A percentile compares a stretch with the other conserved stretches of the same genome.
These are phyloP conservation scores for Ogataea henricii DNA, from an alignment of 805 yeast genomes.

Conservation along the genomic window DNA sequence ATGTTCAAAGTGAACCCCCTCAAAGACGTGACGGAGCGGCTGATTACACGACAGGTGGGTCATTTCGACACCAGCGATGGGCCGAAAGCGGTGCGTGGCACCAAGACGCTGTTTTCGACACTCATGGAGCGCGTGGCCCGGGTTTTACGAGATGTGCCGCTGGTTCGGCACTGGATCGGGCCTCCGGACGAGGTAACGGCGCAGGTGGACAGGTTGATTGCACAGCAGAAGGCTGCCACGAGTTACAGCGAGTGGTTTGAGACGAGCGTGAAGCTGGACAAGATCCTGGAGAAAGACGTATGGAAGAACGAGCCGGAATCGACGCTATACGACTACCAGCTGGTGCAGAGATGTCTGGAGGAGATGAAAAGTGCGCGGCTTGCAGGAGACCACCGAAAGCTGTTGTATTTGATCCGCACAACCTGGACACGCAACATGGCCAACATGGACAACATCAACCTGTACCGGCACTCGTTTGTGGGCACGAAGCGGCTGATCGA, in stretches of 20 bases:
- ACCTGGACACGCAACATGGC: slow-evolving; percentile 85
- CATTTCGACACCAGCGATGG: slow-evolving; percentile 7
- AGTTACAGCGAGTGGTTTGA: slow-evolving; percentile 65
- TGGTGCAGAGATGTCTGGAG: slow-evolving; percentile 52
- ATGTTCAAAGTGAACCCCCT: slow-evolving; percentile 29
- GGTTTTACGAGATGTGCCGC: slow-evolving; percentile 36
- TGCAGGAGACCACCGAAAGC: slow-evolving; percentile 54
- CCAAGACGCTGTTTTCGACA: slow-evolving; percentile 4
- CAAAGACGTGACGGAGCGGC: slow-evolving; percentile 28
- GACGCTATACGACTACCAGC: slow-evolving; percentile 69
- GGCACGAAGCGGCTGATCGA: slow-evolving; percentile 88
- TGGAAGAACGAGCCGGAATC: slow-evolving; percentile 74
- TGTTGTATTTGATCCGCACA: slow-evolving; percentile 78
- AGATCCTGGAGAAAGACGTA: slow-evolving; percentile 55
- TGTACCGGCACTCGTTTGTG: slow-evolving; percentile 75
- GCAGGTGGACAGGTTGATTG: slow-evolving; percentile 39
- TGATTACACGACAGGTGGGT: slow-evolving; percentile 14
- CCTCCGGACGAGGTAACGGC: slow-evolving; percentile 42
- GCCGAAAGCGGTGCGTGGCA: slow-evolving; percentile 2
- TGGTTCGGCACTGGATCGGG: slow-evolving; percentile 38
- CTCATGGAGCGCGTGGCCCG: slow-evolving; percentile 25
- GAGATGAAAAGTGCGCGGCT: slow-evolving; percentile 63
- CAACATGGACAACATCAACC: slow-evolving; percentile 76
- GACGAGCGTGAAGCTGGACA: slow-evolving; percentile 64
- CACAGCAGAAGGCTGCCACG: slow-evolving; percentile 49